Base-by-base conservation (phyloP, 805 yeast species). In the Blastobotrys americana region DNA sequence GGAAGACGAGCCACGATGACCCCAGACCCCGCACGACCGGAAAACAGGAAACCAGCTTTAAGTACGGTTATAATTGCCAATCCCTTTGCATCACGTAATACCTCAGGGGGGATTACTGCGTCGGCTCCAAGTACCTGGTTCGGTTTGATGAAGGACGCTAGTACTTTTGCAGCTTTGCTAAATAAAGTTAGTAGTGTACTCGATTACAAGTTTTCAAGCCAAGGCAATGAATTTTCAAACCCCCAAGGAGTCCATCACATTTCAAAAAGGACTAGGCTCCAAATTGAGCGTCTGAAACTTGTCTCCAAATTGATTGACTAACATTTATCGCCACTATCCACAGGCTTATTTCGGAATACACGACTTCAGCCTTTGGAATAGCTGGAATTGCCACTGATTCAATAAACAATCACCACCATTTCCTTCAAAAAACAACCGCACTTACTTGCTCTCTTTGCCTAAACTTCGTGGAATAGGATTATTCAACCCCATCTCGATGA, bases 21-120 rank as follows among this genome's bases (percentile, higher is more conserved):
- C 52, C 98, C 98, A 1, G 96, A 85, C 20, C 98, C 98, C 0
- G 97, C 97, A 62, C 98, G 77, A 22, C 97, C 98, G 2, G 96
- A 85, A 63, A 90, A 90, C 45, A 90, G 70, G 63, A 90, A 90
- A 2, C 98, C 98, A 3, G 97, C 98, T 63, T 93, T 90, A 46
- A 90, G 70, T n/a, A 93, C 97, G 0, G 97, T 90, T 52, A 90
- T 74, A 33, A 90, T 68, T 3, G 95, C 97, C 42, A 90, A 72
- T 23, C 98, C 98, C 61, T 87, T 85, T 34, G 98, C 97, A 58
- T 84, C 82, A 51, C 83, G 79, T 48, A 90, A 72, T 2, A 90
- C 79, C 22, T 80, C 80, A 20, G 95, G 94, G 2, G 98, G 98
- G 50, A 90, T 90, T 43, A 90, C 80, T 55, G 61, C 71, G 51